Evolutionary conservation across 1,139 yeast genomes (phyloP), one percentile per base, ranked within the genome.

Genomic region (Blastobotrys capitulatus): DNA sequence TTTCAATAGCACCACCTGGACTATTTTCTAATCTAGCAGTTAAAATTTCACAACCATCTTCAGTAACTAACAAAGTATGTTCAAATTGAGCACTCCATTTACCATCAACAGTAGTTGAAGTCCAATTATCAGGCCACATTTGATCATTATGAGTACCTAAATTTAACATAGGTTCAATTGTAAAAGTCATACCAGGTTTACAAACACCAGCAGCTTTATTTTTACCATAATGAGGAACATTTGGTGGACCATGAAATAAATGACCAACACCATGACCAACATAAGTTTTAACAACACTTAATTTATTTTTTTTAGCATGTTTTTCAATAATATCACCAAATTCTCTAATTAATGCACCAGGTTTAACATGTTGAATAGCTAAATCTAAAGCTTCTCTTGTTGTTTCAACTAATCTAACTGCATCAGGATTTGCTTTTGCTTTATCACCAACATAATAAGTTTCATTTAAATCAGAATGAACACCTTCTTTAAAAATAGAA

Each of bases 41-140:
- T 61, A 94, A 77, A 10, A 92, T 84, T 69, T 94, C 99, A 39
- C 84, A 88, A 15, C 99, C 98, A 48, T 82, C 84, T 62, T 89
- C 97, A 6, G 98, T 94, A 36, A 92, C 95, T 54, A 94, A 70
- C 63, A 94, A 64, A 66, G 95, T 90, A 65, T 94, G 97, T 70
- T 94, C 76, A 61, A 94, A 94, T 69, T 94, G 99, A 1, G 99
- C 98, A 57, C 92, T 83, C 53, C 77, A 73, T 64, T 81, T 80
- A 49, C 97, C 97, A 64, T 92, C 97, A 50, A 79, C 81, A 18
- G 97, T 92, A 25, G 81, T 79, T 1, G 95, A 80, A 12, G 99
- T 94, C 99, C 99, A 94, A 69, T 87, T 86, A 67, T 94, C 99
- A 1, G 98, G 98, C 99, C 99, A 94, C 47, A 82, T 75, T 52